Percentiles rank a stretch among this genome's conserved stretches.
phyloP scores from a whole-genome alignment of 225 moss, liverwort and hornwort species.

The Lunularia cruciata region DNA sequence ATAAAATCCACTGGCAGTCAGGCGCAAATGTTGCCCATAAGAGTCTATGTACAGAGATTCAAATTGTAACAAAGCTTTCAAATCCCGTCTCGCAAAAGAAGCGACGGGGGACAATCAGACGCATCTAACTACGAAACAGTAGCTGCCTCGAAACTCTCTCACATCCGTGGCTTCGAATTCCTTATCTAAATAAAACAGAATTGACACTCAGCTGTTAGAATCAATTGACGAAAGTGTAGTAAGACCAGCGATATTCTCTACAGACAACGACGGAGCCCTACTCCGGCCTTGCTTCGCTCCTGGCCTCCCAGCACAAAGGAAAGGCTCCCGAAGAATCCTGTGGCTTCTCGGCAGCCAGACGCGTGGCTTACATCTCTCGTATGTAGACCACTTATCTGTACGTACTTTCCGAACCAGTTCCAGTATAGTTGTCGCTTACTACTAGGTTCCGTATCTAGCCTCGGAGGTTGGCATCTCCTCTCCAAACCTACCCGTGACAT shows the following conservation, averaged over 20 bases:
- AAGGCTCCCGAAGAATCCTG: slow-evolving; percentile 15
- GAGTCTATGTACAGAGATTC: slow-evolving; percentile 2
- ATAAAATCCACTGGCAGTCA: slow-evolving; percentile 1
- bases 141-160: not conserved
- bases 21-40: slow-evolving; percentile 5
- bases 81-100: not conserved
- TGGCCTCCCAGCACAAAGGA: slow-evolving; percentile 13
- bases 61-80: not conserved
- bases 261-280: not conserved
- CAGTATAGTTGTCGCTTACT: not conserved
- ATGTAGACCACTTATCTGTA: slow-evolving; percentile 9
- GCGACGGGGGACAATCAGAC: not conserved
- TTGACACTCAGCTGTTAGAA: not conserved
- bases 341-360: slow-evolving; percentile 12
- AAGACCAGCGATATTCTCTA: not conserved
- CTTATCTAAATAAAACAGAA: not conserved
- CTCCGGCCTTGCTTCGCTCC: slow-evolving; percentile 2
- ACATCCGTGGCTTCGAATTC: not conserved
- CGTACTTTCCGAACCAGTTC: not conserved
- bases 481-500: too few species aligned
- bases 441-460: not conserved
- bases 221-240: not conserved
- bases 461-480: not conserved
- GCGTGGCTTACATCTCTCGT: not conserved
- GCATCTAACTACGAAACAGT: not conserved